phyloP scores from a whole-genome alignment of 2,329 filamentous ascomycete genomes.

The Colletotrichum paranaense region DNA sequence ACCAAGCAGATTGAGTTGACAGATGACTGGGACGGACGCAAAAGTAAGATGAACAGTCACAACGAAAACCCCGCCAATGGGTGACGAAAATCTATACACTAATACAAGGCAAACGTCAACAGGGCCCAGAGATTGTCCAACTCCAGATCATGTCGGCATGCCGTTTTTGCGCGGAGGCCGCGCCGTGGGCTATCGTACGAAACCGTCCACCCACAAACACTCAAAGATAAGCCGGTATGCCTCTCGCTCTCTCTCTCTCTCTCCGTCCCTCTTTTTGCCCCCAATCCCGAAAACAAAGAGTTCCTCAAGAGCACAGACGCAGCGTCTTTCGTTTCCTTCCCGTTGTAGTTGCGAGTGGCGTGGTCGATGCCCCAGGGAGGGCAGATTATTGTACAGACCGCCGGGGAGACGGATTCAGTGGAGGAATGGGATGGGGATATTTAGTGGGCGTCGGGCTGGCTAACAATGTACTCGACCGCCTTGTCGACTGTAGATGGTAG shows the following conservation, averaged over 20 bases:
- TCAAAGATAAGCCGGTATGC: slow-evolving; percentile 19
- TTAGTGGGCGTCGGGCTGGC: slow-evolving; percentile 89
- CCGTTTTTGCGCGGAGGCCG: slow-evolving; percentile 17
- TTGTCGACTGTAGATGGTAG: slow-evolving; percentile 77
- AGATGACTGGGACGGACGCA: too few relatives aligned
- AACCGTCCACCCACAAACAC: slow-evolving; percentile 23
- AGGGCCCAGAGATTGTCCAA: slow-evolving; percentile 18
- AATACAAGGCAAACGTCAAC: slow-evolving; percentile 43
- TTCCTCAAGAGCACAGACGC: slow-evolving; percentile 15
- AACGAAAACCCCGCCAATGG: neutral
- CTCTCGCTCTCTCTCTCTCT: neutral
- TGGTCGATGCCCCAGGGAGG: slow-evolving; percentile 20
- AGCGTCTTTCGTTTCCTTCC: slow-evolving; percentile 21
- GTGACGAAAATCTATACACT: slow-evolving; percentile 48
- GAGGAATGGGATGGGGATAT: slow-evolving; percentile 18
- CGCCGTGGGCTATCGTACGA: slow-evolving; percentile 26
- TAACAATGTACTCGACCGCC: slow-evolving; percentile 93
- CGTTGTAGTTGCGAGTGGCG: slow-evolving; percentile 34
- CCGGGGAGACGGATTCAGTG: slow-evolving; percentile 30
- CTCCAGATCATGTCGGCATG: slow-evolving; percentile 39
- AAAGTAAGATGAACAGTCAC: neutral
- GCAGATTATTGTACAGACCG: slow-evolving; percentile 37
- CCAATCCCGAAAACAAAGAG: slow-evolving; percentile 9
- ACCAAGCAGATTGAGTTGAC: neutral
- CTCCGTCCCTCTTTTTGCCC: slow-evolving; percentile 5